Evolutionary conservation across 805 yeast genomes (phyloP).

Genomic region (Metschnikowia orientalis): DNA sequence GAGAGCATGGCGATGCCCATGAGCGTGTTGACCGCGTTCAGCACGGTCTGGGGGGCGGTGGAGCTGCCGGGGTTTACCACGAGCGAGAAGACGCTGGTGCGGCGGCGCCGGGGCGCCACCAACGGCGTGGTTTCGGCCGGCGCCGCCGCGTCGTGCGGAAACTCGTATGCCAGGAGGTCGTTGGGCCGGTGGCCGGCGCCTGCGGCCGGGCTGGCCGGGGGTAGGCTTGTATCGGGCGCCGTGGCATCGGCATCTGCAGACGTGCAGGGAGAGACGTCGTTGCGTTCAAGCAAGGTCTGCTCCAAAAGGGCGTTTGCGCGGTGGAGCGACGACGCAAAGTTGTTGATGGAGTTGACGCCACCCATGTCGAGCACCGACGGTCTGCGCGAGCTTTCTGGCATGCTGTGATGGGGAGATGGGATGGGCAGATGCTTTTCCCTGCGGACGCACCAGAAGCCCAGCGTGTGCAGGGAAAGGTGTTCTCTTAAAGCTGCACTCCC

Average conservation of each 20-base stretch:
- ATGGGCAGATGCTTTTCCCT: no score
- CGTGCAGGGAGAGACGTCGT: slow-evolving; percentile 17
- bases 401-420: no score
- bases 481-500: no score
- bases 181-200: background rate
- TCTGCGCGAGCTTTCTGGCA: slow-evolving; percentile 18
- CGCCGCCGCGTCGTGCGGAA: slow-evolving; percentile 15
- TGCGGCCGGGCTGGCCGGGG: background rate
- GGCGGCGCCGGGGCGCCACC: slow-evolving; percentile 17
- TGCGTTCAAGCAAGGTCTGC: slow-evolving; percentile 1
- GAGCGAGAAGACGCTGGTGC: slow-evolving; percentile 13
- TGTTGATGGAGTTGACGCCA: slow-evolving; percentile 34
- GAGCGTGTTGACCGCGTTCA: slow-evolving; percentile 71
- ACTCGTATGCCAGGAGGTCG: slow-evolving; percentile 18
- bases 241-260: slow-evolving; percentile 4
- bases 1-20: slow-evolving; percentile 76
- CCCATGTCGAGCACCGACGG: slow-evolving; percentile 31
- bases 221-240: slow-evolving; percentile 1
- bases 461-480: no score
- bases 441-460: no score
- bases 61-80: slow-evolving; percentile 9
- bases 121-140: slow-evolving; percentile 1
- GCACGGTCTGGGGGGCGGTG: slow-evolving; percentile 70
- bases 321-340: slow-evolving; percentile 38
- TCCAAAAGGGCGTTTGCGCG: slow-evolving; percentile 27